phyloP scores from a whole-genome alignment of 148 eudicot species.

The Bassia scoparia region DNA sequence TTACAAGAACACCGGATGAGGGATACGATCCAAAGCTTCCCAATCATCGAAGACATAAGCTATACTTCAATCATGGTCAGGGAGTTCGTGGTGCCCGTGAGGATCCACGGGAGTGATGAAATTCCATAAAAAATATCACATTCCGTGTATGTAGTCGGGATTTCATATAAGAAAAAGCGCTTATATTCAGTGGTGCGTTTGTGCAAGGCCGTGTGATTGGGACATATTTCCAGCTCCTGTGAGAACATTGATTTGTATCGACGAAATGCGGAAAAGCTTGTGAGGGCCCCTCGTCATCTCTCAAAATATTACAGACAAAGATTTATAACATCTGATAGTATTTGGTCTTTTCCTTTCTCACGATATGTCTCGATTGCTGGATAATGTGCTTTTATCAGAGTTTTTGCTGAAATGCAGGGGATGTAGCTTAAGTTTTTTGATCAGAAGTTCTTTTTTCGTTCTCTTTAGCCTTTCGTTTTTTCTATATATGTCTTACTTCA shows the following conservation, averaged over 20 bases:
- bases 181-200: slow-evolving; percentile 79
- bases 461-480: background rate
- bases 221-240: slow-evolving; percentile 77
- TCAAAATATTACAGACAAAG: slow-evolving; percentile 68
- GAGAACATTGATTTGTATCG: slow-evolving; percentile 81
- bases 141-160: slow-evolving; percentile 77
- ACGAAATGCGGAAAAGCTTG: slow-evolving; percentile 61
- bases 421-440: slow-evolving; percentile 4
- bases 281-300: slow-evolving; percentile 48
- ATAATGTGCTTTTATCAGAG: background rate
- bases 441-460: background rate
- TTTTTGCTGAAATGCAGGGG: slow-evolving; percentile 15
- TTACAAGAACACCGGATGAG: slow-evolving; percentile 82
- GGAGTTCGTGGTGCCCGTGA: slow-evolving; percentile 84
- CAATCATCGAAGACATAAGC: slow-evolving; percentile 51
- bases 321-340: slow-evolving; percentile 68
- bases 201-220: slow-evolving; percentile 83
- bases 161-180: slow-evolving; percentile 74
- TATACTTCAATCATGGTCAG: slow-evolving; percentile 68
- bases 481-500: background rate
- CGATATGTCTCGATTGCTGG: background rate
- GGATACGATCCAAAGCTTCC: slow-evolving; percentile 72
- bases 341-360: background rate
- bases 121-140: slow-evolving; percentile 58
- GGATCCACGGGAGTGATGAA: slow-evolving; percentile 79